These are phyloP conservation scores for Mycosphaerelloides madeirae DNA, from an alignment of 2,329 filamentous ascomycete genomes.

Conservation along the genomic window DNA sequence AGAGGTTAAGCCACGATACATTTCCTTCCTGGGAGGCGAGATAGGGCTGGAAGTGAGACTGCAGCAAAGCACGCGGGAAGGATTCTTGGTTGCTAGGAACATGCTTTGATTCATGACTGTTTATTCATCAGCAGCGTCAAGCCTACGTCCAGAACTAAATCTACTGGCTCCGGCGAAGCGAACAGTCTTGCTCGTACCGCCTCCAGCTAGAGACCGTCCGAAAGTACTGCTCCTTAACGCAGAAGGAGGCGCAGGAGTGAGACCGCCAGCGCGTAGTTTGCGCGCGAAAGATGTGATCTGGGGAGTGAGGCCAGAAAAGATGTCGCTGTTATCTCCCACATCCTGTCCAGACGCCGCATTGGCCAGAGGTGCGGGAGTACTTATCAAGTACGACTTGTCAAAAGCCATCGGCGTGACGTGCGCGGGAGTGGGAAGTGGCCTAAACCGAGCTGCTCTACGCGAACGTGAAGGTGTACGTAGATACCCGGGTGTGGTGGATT, in stretches of 20 bases:
- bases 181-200: constrained; percentile 22
- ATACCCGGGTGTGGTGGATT: constrained; percentile 33
- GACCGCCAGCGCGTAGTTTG: constrained; percentile 33
- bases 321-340: constrained; percentile 7
- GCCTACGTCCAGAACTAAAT: constrained; percentile 13
- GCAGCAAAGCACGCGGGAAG: too few species aligned
- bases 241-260: constrained; percentile 17
- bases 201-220: constrained; percentile 12
- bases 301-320: constrained; percentile 25
- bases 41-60: too few species aligned
- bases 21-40: too few species aligned
- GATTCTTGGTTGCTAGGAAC: neutral
- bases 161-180: constrained; percentile 21
- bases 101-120: constrained; percentile 3
- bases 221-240: constrained; percentile 19
- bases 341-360: constrained; percentile 4
- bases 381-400: constrained; percentile 22
- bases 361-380: constrained; percentile 25
- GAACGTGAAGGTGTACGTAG: constrained; percentile 43
- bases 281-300: constrained; percentile 37
- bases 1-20: too few species aligned
- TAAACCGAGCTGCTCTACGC: constrained; percentile 23
- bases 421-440: constrained; percentile 28
- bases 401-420: constrained; percentile 29
- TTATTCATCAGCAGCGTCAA: constrained; percentile 12